Evolutionary conservation across 805 yeast genomes (phyloP).

Genomic region (Ogataea nakhonphanomensis): DNA sequence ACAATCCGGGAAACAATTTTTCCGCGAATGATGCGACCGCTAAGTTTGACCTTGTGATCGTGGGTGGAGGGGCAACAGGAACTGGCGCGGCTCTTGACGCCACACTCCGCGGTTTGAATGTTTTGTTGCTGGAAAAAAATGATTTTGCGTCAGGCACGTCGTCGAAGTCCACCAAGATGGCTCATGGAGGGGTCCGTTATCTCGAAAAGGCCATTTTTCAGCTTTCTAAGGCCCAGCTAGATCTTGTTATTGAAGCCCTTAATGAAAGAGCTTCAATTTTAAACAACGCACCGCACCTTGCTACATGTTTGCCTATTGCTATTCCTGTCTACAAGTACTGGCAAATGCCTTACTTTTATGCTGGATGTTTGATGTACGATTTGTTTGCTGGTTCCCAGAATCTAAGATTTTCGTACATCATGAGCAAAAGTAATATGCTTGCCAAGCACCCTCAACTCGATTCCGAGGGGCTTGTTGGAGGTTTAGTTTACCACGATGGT

Average conservation of each 20-base stretch:
- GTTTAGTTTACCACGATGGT: conserved; percentile 93
- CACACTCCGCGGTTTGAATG: conserved; percentile 83
- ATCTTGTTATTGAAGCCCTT: conserved; percentile 83
- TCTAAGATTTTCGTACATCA: conserved; percentile 70
- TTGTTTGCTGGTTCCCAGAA: conserved; percentile 88
- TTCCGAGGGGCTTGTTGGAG: conserved; percentile 74
- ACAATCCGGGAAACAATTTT: conserved; percentile 8
- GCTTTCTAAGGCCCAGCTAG: conserved; percentile 83
- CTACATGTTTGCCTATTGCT: conserved; percentile 83
- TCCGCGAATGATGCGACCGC: conserved; percentile 36
- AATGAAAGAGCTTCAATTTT: conserved; percentile 84
- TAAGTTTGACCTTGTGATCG: conserved; percentile 74
- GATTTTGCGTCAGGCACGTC: conserved; percentile 94
- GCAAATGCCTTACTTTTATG: conserved; percentile 93
- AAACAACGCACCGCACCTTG: conserved; percentile 88
- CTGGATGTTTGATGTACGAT: conserved; percentile 89
- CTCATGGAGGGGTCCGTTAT: conserved; percentile 96
- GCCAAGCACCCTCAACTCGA: conserved; percentile 86
- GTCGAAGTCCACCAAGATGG: conserved; percentile 92
- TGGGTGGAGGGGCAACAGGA: conserved; percentile 98
- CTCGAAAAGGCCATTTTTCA: conserved; percentile 93
- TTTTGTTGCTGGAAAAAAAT: conserved; percentile 77
- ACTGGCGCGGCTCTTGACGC: conserved; percentile 93
- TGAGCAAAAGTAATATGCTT: conserved; percentile 61
- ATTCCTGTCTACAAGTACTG: conserved; percentile 95